Base-by-base conservation (phyloP, 2,329 filamentous ascomycete genomes). In the Epicoccum sorghinum region DNA sequence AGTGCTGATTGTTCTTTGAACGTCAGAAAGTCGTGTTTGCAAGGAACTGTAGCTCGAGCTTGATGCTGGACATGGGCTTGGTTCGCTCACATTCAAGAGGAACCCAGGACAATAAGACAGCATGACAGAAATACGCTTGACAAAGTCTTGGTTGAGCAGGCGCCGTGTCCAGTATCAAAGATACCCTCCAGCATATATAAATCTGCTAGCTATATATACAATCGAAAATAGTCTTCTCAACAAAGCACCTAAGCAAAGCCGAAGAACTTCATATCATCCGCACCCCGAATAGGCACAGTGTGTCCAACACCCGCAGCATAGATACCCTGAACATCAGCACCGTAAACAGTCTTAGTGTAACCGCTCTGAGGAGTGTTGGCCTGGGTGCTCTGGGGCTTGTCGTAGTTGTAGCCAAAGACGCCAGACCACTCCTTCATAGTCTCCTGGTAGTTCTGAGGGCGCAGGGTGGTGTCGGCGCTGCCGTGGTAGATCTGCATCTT, bases 401-500 rank as follows among this genome's bases (percentile, higher is more conserved):
- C 58, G 46, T 72, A 72, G 32, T 67, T 57, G 43, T 73, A 72
- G 3, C 64, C 65, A 24, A 70, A 72, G 5, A 74, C 68, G 48
- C 66, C 67, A 7, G 66, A 59, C 67, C 67, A 71, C 49, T 74
- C 60, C 55, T 73, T 73, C 57, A 69, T 68, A 3, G 80, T 80
- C 74, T 86, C 84, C 39, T 83, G 69, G 67, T 84, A 85, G 71
- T 85, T 86, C 58, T 79, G 75, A 3, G 79, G 79, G 47, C 73
- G 72, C 12, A 86, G 73, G 1, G 78, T 82, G 3, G 68, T 68
- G 64, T 86, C 83, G 1, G 70, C 71, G 38, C 77, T 78, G 44
- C 83, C 84, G 64, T 86, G 83, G 70, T 82, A 86, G 62, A 86
- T 78, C 64, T 83, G 81, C 79, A 86, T 82, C 58, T 76, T 79